Conservation (phyloP, 1,139 yeast species). For the Schwanniomyces etchellsii region DNA sequence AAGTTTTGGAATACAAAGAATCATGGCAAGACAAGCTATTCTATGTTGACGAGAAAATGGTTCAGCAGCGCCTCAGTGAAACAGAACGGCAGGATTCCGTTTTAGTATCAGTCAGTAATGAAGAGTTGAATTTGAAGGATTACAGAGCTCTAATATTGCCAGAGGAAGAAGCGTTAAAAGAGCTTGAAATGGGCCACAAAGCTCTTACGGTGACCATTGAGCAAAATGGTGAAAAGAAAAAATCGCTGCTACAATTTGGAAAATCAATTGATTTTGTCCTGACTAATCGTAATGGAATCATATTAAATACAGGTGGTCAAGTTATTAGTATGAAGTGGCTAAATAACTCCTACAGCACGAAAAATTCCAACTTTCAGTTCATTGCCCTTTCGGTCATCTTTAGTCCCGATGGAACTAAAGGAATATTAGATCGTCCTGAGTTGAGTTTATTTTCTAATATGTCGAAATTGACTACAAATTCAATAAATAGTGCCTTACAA, state of each 20-base stretch:
- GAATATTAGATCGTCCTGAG: slow-evolving; percentile 23
- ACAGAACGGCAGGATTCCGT: not conserved
- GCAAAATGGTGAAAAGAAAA: not conserved
- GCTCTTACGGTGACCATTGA: not conserved
- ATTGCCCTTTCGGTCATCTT: slow-evolving; percentile 48
- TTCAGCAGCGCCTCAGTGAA: slow-evolving; percentile 4
- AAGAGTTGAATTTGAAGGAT: not conserved
- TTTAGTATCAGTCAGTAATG: too few species aligned
- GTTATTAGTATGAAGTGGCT: slow-evolving; percentile 55
- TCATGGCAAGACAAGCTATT: slow-evolving; percentile 33
- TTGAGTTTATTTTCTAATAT: slow-evolving; percentile 23
- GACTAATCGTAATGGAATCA: slow-evolving; percentile 35
- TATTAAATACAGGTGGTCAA: slow-evolving; percentile 50
- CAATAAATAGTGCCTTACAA: slow-evolving; percentile 36
- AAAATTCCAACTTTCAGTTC: slow-evolving; percentile 17
- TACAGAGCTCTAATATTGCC: not conserved
- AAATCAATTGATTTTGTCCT: slow-evolving; percentile 6
- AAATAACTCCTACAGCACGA: slow-evolving; percentile 3
- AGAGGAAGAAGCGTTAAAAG: not conserved
- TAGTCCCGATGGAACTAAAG: slow-evolving; percentile 21
- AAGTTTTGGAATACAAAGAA: slow-evolving; percentile 20
- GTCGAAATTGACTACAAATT: not conserved
- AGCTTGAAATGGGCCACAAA: not conserved
- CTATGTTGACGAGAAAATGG: slow-evolving; percentile 21
- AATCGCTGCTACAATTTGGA: not conserved